Conservation (phyloP, 192 early-diverging fungal species). For the Backusella psychrophila region DNA sequence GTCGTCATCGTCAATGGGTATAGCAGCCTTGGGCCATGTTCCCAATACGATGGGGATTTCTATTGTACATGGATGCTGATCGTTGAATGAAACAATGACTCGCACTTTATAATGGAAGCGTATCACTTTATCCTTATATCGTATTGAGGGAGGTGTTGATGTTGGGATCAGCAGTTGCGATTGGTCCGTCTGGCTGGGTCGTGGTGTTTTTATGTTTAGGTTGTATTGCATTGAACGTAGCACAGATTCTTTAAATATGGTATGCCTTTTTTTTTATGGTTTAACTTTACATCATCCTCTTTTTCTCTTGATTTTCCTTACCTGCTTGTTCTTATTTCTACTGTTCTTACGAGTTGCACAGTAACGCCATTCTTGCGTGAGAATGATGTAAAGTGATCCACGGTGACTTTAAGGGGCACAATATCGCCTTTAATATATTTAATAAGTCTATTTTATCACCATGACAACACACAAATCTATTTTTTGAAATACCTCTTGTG, state of each 20-base stretch:
- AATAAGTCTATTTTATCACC: not conserved
- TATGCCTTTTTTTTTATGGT: not conserved
- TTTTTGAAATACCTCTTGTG: slow-evolving; percentile 32
- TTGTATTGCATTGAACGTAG: slow-evolving; percentile 11
- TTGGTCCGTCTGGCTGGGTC: slow-evolving; percentile 15
- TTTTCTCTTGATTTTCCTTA: not conserved
- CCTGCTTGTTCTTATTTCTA: slow-evolving; percentile 24
- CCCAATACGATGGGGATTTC: slow-evolving; percentile 37
- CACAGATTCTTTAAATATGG: slow-evolving; percentile 10
- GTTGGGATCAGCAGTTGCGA: slow-evolving; percentile 28
- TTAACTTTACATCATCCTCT: not conserved
- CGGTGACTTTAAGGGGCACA: not conserved
- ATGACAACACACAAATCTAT: not conserved
- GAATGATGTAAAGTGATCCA: slow-evolving; percentile 17
- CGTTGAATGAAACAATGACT: not conserved
- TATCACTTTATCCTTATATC: slow-evolving; percentile 17
- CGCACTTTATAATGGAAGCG: slow-evolving; percentile 32
- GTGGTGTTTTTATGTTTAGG: slow-evolving; percentile 2
- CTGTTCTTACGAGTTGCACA: slow-evolving; percentile 19
- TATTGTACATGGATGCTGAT: slow-evolving; percentile 3
- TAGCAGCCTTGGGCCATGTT: slow-evolving; percentile 32
- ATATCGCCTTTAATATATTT: slow-evolving; percentile 6
- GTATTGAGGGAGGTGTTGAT: slow-evolving; percentile 30
- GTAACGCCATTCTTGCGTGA: slow-evolving; percentile 11
- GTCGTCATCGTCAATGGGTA: slow-evolving; percentile 41